phyloP scores from a whole-genome alignment of 2,329 filamentous ascomycete species.

The Fusarium sp. region DNA sequence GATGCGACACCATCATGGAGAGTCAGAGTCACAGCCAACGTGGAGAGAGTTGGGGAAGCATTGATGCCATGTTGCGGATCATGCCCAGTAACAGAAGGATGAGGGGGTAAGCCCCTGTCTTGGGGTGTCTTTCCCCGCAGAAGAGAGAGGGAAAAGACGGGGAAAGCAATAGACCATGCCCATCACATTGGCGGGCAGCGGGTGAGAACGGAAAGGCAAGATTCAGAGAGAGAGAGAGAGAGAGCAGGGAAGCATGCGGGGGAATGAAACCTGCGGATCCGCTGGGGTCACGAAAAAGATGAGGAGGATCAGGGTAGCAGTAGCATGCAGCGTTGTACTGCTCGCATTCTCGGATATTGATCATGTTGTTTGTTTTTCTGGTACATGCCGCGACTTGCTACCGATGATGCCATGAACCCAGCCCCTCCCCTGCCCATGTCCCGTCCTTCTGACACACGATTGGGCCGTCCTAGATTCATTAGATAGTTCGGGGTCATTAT shows the following conservation, averaged over 20 bases:
- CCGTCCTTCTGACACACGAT: slow-evolving; percentile 11
- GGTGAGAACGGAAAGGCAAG: slow-evolving; percentile 23
- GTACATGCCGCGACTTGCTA: neutral
- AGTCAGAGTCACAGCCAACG: slow-evolving; percentile 23
- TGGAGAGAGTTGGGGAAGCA: slow-evolving; percentile 42
- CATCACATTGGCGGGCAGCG: neutral
- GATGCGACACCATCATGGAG: neutral
- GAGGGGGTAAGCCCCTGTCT: slow-evolving; percentile 20
- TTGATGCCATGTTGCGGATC: slow-evolving; percentile 4
- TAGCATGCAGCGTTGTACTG: too few species aligned
- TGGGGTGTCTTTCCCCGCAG: slow-evolving; percentile 19
- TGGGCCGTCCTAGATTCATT: slow-evolving; percentile 2
- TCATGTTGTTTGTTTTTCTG: neutral
- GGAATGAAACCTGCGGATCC: slow-evolving; percentile 2
- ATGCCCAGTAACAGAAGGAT: slow-evolving; percentile 12
- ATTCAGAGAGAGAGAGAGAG: neutral
- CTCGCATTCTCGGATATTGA: too few species aligned
- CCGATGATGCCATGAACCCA: slow-evolving; percentile 18
- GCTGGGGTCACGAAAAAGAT: slow-evolving; percentile 10
- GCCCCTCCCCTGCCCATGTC: too few species aligned
- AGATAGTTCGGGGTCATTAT: neutral
- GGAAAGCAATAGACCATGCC: slow-evolving; percentile 11
- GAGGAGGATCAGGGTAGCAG: too few species aligned
- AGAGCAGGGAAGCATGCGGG: slow-evolving; percentile 11
- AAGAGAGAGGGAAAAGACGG: neutral